phyloP scores from a whole-genome alignment of 805 yeast species.

The Yarrowia divulgata region DNA sequence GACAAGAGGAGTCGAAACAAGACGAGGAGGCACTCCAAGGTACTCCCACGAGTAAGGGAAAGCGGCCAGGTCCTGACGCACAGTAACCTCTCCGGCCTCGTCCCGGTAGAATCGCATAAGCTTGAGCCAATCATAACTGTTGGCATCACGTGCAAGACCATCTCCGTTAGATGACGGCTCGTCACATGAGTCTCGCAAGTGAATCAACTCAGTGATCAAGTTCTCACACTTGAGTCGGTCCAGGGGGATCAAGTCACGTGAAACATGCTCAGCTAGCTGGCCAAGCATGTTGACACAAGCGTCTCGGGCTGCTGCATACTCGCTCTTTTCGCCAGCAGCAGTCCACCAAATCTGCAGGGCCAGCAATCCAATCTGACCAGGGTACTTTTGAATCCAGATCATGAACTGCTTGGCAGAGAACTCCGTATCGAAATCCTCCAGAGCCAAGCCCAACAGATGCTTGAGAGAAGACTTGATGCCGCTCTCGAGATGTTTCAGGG shows the following conservation, averaged over 20 bases:
- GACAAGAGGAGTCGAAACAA: constrained; percentile 79
- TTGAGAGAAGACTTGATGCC: constrained; percentile 61
- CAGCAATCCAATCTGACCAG: constrained; percentile 65
- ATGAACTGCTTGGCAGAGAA: constrained; percentile 44
- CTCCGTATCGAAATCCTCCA: constrained; percentile 44
- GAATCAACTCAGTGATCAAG: constrained; percentile 71
- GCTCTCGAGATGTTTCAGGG: constrained; percentile 67
- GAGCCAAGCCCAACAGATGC: constrained; percentile 48
- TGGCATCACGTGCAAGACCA: not conserved
- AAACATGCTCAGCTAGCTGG: constrained; percentile 50
- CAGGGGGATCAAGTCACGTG: constrained; percentile 47
- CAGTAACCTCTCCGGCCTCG: constrained; percentile 49
- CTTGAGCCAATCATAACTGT: constrained; percentile 56
- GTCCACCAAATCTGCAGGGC: constrained; percentile 69
- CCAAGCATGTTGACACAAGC: constrained; percentile 39
- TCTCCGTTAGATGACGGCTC: not conserved
- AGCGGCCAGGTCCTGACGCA: constrained; percentile 61
- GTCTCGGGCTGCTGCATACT: not conserved
- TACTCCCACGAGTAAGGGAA: constrained; percentile 82
- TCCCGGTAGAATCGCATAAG: constrained; percentile 58
- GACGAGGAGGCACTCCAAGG: constrained; percentile 71
- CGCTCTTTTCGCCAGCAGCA: constrained; percentile 50
- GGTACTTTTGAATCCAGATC: constrained; percentile 54
- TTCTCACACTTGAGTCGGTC: constrained; percentile 61
- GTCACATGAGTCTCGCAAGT: constrained; percentile 55